Evolutionary conservation across 2,329 filamentous ascomycete genomes (phyloP), one percentile per base, ranked within the genome.

Genomic region (Magnaporthales sp.): DNA sequence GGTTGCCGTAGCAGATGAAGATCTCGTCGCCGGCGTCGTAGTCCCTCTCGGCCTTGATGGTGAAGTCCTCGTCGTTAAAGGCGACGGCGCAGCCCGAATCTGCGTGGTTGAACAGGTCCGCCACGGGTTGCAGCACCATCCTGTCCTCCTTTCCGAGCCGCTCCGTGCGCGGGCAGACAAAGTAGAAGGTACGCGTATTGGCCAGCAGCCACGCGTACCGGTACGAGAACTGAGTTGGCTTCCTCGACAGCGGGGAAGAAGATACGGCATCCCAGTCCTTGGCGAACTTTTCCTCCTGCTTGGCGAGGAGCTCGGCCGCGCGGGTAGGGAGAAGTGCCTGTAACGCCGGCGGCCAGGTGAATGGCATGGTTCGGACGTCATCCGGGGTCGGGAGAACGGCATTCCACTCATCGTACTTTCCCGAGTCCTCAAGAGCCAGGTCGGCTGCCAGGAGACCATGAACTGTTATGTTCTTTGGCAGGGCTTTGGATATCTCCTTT

Each of bases 391-490:
- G 92, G 79, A 92, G 88, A 15, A 91, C 85, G 66, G 83, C 83
- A 72, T 84, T 81, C 90, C 91, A 94, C 22, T 80, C 75, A 0
- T 77, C 76, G 69, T 84, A 84, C 27, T 80, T 80, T 22, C 77
- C 71, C 7, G 79, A 74, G 1, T 76, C 75, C 67, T 87, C 81
- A 31, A 89, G 79, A 5, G 86, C 83, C 9, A 93, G 79, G 67
- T 87, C 86, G 1, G 88, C 83, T n/a, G 92, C 89, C 8, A 95
- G 81, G 54, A 92, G 83, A 30, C 88, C 89, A 71, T 96, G 92
- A 26, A 90, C 83, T 0, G 87, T 84, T 60, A 84, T 83, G 67
- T 81, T 80, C 22, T 80, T 78, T 0, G 83, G 81, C 11, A 90
- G 81, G 30, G 78, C 79, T 13, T 77, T 74, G 65, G 80, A 76